Percentiles rank a stretch among this genome's conserved stretches.
Evolutionary conservation across 2,329 filamentous ascomycete genomes (phyloP).

Genomic region (Rugonectria rugulosa): DNA sequence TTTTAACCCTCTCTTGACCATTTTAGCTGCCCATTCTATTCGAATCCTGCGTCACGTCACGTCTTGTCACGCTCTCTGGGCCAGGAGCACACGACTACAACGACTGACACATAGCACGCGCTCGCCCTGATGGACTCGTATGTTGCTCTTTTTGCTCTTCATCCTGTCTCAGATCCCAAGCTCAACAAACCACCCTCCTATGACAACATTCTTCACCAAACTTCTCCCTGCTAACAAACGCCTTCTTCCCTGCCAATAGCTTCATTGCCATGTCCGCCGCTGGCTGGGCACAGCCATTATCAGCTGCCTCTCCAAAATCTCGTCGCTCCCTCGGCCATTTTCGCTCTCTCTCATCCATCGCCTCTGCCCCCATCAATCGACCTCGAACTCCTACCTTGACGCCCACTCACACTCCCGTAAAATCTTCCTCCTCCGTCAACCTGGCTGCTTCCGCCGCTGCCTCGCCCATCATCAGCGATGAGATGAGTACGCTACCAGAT

Average conservation of each 20-base stretch:
- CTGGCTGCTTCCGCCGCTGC: conserved; percentile 48
- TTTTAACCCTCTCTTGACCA: conserved; percentile 21
- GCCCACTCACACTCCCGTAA: conserved; percentile 49
- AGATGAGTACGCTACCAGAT: conserved; percentile 74
- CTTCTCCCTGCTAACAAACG: conserved; percentile 18
- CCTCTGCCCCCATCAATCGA: conserved; percentile 49
- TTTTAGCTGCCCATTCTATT: conserved; percentile 21
- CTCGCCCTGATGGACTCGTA: conserved; percentile 42
- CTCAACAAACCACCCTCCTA: conserved; percentile 21
- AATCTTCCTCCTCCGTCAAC: conserved; percentile 48
- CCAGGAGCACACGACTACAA: conserved; percentile 35
- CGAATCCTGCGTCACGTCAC: conserved; percentile 32
- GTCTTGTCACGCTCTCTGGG: conserved; percentile 38
- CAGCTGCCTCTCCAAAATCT: conserved; percentile 32
- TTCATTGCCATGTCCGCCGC: conserved; percentile 56
- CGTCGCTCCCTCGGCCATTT: conserved; percentile 56
- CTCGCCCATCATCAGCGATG: conserved; percentile 60
- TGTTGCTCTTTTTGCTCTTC: conserved; percentile 28
- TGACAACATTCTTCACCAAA: conserved; percentile 6
- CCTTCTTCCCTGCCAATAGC: conserved; percentile 45
- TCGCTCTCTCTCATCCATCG: conserved; percentile 61
- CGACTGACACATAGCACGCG: conserved; percentile 35
- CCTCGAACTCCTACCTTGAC: conserved; percentile 46
- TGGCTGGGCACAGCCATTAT: conserved; percentile 58
- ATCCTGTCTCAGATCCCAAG: conserved; percentile 23